Percentiles rank a stretch among this genome's conserved stretches.
phyloP scores from a whole-genome alignment of 805 yeast species.

The Millerozyma acaciae region DNA sequence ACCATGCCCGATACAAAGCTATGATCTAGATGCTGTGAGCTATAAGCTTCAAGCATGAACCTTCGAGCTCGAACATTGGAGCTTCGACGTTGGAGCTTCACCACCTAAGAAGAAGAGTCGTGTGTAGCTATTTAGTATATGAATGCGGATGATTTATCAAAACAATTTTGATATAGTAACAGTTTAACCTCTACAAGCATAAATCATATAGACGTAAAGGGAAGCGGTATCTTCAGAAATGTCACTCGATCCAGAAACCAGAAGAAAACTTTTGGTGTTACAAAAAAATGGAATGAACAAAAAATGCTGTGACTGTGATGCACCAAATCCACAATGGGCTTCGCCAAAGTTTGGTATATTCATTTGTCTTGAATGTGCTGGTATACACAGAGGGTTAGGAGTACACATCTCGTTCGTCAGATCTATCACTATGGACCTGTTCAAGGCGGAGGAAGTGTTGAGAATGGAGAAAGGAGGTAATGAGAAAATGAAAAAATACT shows the following conservation, averaged over 20 bases:
- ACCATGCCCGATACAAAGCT: no score
- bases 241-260: constrained; percentile 92
- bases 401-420: constrained; percentile 96
- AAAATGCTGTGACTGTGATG: constrained; percentile 88
- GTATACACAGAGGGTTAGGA: constrained; percentile 91
- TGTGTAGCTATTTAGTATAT: no score
- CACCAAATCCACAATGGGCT: constrained; percentile 99
- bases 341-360: constrained; percentile 97
- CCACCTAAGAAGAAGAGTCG: no score
- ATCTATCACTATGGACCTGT: constrained; percentile 97
- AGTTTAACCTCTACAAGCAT: no score
- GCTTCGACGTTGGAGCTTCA: no score
- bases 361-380: constrained; percentile 97
- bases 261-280: constrained; percentile 68
- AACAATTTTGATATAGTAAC: no score
- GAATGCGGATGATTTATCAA: no score
- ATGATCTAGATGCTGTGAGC: no score
- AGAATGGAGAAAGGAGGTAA: constrained; percentile 97
- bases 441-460: constrained; percentile 84
- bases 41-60: no score
- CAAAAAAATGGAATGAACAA: constrained; percentile 75
- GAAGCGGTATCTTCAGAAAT: no score
- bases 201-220: no score
- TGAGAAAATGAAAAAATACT: constrained; percentile 64
- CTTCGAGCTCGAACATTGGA: no score